Evolutionary conservation across 805 yeast species (phyloP).

Genomic region (Ogataea methylovora): DNA sequence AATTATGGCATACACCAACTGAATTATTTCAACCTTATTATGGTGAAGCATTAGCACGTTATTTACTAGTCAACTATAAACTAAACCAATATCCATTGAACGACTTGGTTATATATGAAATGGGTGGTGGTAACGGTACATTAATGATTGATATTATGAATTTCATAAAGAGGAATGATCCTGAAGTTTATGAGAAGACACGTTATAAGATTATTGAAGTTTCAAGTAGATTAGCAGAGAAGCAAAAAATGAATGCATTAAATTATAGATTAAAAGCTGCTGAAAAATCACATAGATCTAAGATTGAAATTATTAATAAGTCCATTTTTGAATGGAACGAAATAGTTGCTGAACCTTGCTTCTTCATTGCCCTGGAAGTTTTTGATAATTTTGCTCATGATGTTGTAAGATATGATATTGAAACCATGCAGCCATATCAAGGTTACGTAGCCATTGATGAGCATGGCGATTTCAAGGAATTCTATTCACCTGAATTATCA

Average conservation of each 20-base stretch:
- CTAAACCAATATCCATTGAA: conserved; percentile 60
- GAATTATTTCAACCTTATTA: conserved; percentile 79
- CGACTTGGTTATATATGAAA: conserved; percentile 72
- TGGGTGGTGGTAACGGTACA: conserved; percentile 90
- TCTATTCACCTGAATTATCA: conserved; percentile 56
- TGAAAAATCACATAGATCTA: conserved; percentile 40
- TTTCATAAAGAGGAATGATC: conserved; percentile 52
- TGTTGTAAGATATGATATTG: conserved; percentile 64
- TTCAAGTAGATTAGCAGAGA: conserved; percentile 50
- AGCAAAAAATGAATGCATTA: conserved; percentile 33
- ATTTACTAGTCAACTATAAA: conserved; percentile 64
- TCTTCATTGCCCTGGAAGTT: conserved; percentile 73
- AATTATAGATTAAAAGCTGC: conserved; percentile 21
- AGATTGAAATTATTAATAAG: conserved; percentile 60
- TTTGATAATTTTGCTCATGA: conserved; percentile 84
- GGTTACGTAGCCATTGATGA: conserved; percentile 71
- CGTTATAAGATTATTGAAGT: conserved; percentile 70
- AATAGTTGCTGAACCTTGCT: conserved; percentile 57
- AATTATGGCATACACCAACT: conserved; percentile 87
- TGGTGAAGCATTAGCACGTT: conserved; percentile 81
- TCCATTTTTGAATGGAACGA: conserved; percentile 72
- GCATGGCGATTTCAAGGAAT: conserved; percentile 69
- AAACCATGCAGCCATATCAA: conserved; percentile 61
- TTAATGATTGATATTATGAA: conserved; percentile 69
- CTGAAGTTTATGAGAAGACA: conserved; percentile 65